Conservation (phyloP, 495 filamentous ascomycete species). For the Aspergillus sclerotiicarbonarius region DNA sequence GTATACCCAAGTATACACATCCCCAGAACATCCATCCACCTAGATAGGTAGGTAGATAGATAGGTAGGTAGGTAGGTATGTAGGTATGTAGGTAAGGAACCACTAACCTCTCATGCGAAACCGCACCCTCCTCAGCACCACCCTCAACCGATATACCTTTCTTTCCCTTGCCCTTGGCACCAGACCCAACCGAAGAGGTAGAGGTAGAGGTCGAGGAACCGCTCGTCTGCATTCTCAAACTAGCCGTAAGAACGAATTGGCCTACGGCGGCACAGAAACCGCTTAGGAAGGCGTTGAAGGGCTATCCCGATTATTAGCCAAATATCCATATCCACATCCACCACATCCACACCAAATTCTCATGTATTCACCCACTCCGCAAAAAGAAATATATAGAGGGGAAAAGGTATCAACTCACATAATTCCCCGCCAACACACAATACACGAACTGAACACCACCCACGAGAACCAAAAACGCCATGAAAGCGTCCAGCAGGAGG, state of each 20-base stretch:
- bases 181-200: neutral
- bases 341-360: too few relatives aligned
- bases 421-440: constrained; percentile 89
- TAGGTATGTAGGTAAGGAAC: constrained; percentile 2
- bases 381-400: too few relatives aligned
- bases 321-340: too few relatives aligned
- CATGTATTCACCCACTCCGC: too few relatives aligned
- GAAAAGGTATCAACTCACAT: too few relatives aligned
- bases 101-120: constrained; percentile 51
- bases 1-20: too few relatives aligned
- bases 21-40: neutral
- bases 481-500: constrained; percentile 88
- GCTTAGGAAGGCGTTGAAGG: constrained; percentile 96
- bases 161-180: constrained; percentile 33
- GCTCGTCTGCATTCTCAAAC: constrained; percentile 87
- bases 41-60: neutral
- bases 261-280: constrained; percentile 95
- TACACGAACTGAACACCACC: constrained; percentile 92
- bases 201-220: constrained; percentile 26
- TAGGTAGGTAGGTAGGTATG: neutral
- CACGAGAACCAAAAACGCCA: constrained; percentile 83
- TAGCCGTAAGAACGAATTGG: constrained; percentile 93
- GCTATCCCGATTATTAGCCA: too few relatives aligned
- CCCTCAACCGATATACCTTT: constrained; percentile 29
- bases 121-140: constrained; percentile 26